These are phyloP conservation scores for Diaporthe caulivora DNA, from an alignment of 2,329 filamentous ascomycete species.

Conservation along the genomic window DNA sequence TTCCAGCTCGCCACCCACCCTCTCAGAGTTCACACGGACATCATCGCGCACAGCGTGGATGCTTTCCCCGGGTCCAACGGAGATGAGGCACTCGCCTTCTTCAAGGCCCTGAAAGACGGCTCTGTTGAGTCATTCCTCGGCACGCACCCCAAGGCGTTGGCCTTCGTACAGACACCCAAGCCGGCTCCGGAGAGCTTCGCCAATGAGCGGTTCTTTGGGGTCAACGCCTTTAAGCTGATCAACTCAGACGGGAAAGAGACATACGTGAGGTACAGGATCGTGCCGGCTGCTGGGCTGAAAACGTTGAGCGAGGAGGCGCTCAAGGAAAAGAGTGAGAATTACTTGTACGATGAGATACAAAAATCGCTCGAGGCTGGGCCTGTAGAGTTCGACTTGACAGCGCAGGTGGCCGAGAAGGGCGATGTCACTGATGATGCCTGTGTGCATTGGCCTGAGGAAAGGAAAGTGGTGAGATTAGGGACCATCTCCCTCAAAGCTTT, in stretches of 20 bases:
- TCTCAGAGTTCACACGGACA: conserved; percentile 65
- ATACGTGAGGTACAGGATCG: conserved; percentile 61
- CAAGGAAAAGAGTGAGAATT: conserved; percentile 54
- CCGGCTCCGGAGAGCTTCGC: conserved; percentile 62
- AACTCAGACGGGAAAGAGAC: conserved; percentile 55
- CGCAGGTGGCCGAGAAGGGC: conserved; percentile 55
- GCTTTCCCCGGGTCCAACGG: conserved; percentile 66
- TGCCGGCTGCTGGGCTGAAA: conserved; percentile 57
- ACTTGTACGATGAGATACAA: conserved; percentile 62
- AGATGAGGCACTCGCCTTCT: conserved; percentile 63
- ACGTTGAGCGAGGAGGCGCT: conserved; percentile 54
- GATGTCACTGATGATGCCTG: conserved; percentile 47
- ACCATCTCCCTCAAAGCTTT: conserved; percentile 57
- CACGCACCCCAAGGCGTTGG: conserved; percentile 58
- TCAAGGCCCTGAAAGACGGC: conserved; percentile 55
- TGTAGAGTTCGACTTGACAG: conserved; percentile 60
- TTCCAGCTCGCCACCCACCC: conserved; percentile 57
- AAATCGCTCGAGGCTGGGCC: conserved; percentile 50
- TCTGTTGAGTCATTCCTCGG: conserved; percentile 57
- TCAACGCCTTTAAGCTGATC: conserved; percentile 63
- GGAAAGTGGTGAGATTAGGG: conserved; percentile 64
- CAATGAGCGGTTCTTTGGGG: conserved; percentile 59
- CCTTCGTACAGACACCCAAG: conserved; percentile 63
- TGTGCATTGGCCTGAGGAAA: conserved; percentile 62
- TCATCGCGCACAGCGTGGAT: conserved; percentile 64